Base-by-base conservation (phyloP, 495 filamentous ascomycete species). In the Elasticomyces elasticus region DNA sequence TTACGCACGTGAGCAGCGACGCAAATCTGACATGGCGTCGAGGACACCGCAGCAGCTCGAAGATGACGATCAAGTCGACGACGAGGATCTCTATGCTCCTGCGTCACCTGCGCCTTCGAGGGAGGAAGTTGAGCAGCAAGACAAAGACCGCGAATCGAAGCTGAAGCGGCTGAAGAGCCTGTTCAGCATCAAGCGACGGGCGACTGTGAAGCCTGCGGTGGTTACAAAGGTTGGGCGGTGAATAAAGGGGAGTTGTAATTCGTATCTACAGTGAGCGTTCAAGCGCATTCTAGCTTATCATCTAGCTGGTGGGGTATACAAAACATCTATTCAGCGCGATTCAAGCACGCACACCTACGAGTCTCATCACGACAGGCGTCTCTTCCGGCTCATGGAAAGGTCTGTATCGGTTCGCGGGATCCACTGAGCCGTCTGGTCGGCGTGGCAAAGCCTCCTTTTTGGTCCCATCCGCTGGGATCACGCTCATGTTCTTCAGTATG, bases 401-500 rank as follows among this genome's bases (percentile, higher is more conserved):
- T 52, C 63, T 51, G 4, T 56, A 58, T 31, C 71, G 58, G 56
- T 71, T 66, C 38, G 62, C 54, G 10, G 68, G 66, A 63, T 71
- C 70, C 0, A 62, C 48, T 25, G 30, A 48, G 7, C 67, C 67
- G 58, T 72, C 38, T 27, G 52, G 54, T 19, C 42, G 26, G 11
- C 58, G 41, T 27, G 52, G 52, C 0, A 64, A 55, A 1, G 63
- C 56, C 49, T 55, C 42, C 62, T 67, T 24, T 64, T 46, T 11
- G 66, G 54, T 63, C 66, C 69, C 10, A 60, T 60, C 52, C 66
- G 70, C 51, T 66, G 69, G 38, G 61, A 70, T 69, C 54, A 55
- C 44, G 30, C 49, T 55, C 33, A 47, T 47, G 22, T 55, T 46
- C 52, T 53, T 19, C 20, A 38, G 69, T 70, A 27, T 66, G 60